A percentile compares a stretch with the other conserved stretches of the same genome.
Evolutionary conservation across 1,139 yeast genomes (phyloP).

Genomic region (Candida smagusa): DNA sequence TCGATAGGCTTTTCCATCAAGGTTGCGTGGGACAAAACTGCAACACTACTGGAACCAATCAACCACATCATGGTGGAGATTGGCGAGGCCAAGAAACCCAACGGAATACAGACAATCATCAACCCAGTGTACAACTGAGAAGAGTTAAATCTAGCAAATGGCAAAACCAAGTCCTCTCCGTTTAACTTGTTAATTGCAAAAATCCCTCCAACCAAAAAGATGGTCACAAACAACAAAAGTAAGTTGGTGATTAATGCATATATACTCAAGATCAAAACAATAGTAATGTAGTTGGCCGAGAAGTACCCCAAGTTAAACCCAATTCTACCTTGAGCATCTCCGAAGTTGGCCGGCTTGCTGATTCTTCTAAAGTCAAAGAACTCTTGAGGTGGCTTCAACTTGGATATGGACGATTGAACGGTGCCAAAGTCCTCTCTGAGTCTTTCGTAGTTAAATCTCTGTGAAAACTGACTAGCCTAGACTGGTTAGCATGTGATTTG

Average conservation of each 20-base stretch:
- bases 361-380: slow-evolving; percentile 88
- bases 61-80: slow-evolving; percentile 94
- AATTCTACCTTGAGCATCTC: slow-evolving; percentile 86
- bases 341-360: slow-evolving; percentile 85
- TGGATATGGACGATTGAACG: slow-evolving; percentile 59
- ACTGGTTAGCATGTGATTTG: slow-evolving; percentile 1
- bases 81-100: slow-evolving; percentile 92
- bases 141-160: slow-evolving; percentile 66
- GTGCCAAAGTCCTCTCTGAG: slow-evolving; percentile 21
- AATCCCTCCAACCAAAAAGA: slow-evolving; percentile 65
- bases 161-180: slow-evolving; percentile 77
- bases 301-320: slow-evolving; percentile 83
- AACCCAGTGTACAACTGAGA: slow-evolving; percentile 89
- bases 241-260: slow-evolving; percentile 74
- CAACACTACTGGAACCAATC: slow-evolving; percentile 88
- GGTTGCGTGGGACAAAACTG: slow-evolving; percentile 87
- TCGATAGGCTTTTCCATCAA: slow-evolving; percentile 97
- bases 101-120: slow-evolving; percentile 73
- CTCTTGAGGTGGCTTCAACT: slow-evolving; percentile 86
- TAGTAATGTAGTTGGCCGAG: slow-evolving; percentile 79
- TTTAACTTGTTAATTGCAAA: slow-evolving; percentile 73
- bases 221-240: slow-evolving; percentile 77
- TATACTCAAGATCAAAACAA: slow-evolving; percentile 61
- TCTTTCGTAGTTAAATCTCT: slow-evolving; percentile 22
- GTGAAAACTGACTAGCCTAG: slow-evolving; percentile 16